Evolutionary conservation across 306 rosid genomes (phyloP), one percentile per base, ranked within the genome.

Genomic region (Oxytropis ochrocephala): DNA sequence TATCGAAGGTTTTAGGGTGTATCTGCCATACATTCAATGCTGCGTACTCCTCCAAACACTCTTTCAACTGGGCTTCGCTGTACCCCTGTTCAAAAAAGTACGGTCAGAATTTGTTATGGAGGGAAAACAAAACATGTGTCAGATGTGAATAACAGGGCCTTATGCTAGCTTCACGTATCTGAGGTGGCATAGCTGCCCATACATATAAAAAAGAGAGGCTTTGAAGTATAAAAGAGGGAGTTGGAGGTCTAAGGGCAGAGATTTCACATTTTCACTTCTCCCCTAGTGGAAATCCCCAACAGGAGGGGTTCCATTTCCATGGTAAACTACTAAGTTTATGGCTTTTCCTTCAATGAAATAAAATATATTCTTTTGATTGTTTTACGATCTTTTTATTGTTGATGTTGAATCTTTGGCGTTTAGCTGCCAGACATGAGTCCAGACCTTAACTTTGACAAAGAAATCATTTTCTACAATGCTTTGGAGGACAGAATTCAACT

Each of bases 21-120:
- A 95, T 91, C 86, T 91, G 99, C 99, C 97, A 95, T 65, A 91
- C 99, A 77, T 95, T 95, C 63, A 94, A 79, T 30, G 96, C 95
- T 66, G 99, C 99, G 54, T 95, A 95, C 80, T 91, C 99, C 88
- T 95, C 97, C 78, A 95, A 77, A 74, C 97, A 95, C 80, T 91
- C 91, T 76, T 91, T 95, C 77, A 91, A 74, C 65, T 95, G 97
- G 39, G 96, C 99, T 91, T 95, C 97, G 35, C 96, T 89, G 83
- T 89, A 95, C 24, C 97, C 99, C 97, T 95, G 95, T 80, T 72
- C 59, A 56, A 61, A 75, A 19, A 59, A 51, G 49, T 21, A 38
- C 16, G 41, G 55, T 84, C 33, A 80, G 75, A 62, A 44, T 13
- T n/a, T 64, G 52, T 54, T 35, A 32, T 51, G 3, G 42, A 5